Percentiles rank a stretch among this genome's conserved stretches.
Conservation (phyloP, 1,284 basidiomycete species). For the Cystobasidium slooffiae region DNA sequence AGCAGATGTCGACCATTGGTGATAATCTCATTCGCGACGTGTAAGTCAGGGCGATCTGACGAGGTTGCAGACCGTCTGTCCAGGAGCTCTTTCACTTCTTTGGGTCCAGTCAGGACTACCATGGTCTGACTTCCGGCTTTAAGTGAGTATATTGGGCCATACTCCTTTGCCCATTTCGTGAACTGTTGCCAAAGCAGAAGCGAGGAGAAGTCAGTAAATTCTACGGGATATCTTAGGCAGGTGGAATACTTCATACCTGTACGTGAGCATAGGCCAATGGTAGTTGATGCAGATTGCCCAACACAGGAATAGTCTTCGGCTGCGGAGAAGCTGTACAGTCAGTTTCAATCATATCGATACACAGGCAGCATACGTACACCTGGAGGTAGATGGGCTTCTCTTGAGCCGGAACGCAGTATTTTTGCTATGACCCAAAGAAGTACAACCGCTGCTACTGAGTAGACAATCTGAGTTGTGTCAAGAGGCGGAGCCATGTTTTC, state of each 20-base stretch:
- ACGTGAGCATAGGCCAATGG: slow-evolving; percentile 29
- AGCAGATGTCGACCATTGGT: slow-evolving; percentile 29
- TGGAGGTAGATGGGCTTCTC: slow-evolving; percentile 2
- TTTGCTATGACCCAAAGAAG: background rate
- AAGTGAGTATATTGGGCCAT: slow-evolving; percentile 34
- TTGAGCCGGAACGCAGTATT: background rate
- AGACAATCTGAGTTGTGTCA: slow-evolving; percentile 48
- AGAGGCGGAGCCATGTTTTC: no score
- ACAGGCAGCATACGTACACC: background rate
- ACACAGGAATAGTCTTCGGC: slow-evolving; percentile 33
- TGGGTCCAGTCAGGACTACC: slow-evolving; percentile 14
- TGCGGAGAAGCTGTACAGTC: background rate
- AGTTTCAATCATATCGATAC: background rate
- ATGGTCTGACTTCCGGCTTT: slow-evolving; percentile 24
- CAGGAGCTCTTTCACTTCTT: slow-evolving; percentile 26
- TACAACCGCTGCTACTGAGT: slow-evolving; percentile 49
- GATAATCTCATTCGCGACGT: slow-evolving; percentile 35
- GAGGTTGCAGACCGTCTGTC: slow-evolving; percentile 16
- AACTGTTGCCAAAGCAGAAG: background rate
- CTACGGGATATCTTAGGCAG: no score
- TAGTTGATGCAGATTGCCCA: slow-evolving; percentile 38
- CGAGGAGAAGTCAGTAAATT: background rate
- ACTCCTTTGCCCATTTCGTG: slow-evolving; percentile 36
- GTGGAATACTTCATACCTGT: background rate
- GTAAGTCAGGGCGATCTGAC: slow-evolving; percentile 15